Percentiles rank a stretch among this genome's conserved stretches.
These are phyloP conservation scores for Pichia sp. DNA, from an alignment of 1,139 yeast genomes.

Conservation along the genomic window DNA sequence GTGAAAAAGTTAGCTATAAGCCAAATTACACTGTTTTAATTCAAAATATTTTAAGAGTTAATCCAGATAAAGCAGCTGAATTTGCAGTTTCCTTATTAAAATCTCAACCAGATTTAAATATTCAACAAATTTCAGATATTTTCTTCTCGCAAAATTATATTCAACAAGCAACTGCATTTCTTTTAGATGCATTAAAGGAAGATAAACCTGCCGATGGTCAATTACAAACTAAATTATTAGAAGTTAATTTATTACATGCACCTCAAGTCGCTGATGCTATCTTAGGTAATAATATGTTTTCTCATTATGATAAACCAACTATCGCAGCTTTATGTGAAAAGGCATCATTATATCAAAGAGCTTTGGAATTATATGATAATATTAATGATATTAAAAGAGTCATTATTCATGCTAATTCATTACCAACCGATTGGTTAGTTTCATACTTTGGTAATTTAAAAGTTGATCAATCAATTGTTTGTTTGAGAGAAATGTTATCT, in stretches of 20 bases:
- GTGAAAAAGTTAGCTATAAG: constrained; percentile 79
- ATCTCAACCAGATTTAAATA: constrained; percentile 58
- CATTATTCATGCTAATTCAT: constrained; percentile 75
- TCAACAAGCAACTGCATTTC: constrained; percentile 98
- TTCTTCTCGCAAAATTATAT: constrained; percentile 91
- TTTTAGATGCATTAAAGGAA: constrained; percentile 89
- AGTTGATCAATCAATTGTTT: constrained; percentile 86
- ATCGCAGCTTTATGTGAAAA: constrained; percentile 90
- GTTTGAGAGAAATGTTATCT: constrained; percentile 79
- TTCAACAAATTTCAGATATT: constrained; percentile 86
- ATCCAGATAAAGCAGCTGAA: constrained; percentile 97
- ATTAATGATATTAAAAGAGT: constrained; percentile 94
- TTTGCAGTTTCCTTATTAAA: constrained; percentile 84
- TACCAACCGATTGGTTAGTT: constrained; percentile 93
- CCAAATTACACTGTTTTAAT: constrained; percentile 89
- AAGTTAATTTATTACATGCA: constrained; percentile 87
- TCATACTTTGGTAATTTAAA: constrained; percentile 88
- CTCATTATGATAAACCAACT: constrained; percentile 90
- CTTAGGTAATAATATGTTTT: constrained; percentile 90
- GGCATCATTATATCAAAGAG: constrained; percentile 90
- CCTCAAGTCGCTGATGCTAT: constrained; percentile 99
- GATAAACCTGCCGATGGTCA: constrained; percentile 95
- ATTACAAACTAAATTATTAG: constrained; percentile 89
- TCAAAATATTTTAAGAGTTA: constrained; percentile 83
- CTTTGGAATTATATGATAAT: constrained; percentile 92